Evolutionary conservation across 257 asterid genomes (phyloP), one percentile per base, ranked within the genome.

Genomic region (Ehretia macrophylla): DNA sequence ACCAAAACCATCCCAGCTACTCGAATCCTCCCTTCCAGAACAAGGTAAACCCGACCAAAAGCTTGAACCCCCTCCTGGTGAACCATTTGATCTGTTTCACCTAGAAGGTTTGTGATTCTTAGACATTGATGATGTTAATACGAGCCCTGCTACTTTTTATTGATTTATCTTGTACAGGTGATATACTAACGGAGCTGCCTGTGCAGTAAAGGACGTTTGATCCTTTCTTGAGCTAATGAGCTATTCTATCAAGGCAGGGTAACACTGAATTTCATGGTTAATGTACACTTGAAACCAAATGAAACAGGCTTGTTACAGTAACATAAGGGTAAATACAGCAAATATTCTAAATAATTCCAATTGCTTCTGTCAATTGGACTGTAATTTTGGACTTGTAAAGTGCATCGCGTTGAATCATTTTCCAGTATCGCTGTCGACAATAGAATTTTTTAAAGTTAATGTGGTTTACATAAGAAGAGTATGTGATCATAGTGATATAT

Each of bases 21-120:
- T 74, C 14, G 85, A 85, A 62, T 61, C 95, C 52, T 72, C 85
- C 62, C 57, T 10, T 42, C 49, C 65, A 5, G 89, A 81, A 63
- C 82, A 88, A 93, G 99, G 97, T 93, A 92, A 85, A 76, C 81
- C 83, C 62, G 54, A 78, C 55, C 64, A 83, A 87, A 82, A 77
- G 79, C 71, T 75, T 74, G 84, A 85, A 76, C 71, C 81, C 67
- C 73, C 90, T 72, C 73, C 88, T 72, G 71, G 85, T 81, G 90
- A 81, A 32, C 86, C 80, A 74, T 88, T 83, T 72, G 81, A 82
- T 84, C 83, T 86, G 72, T 84, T 83, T 83, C 79, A 68, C 67
- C 96, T 86, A 45, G 96, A 84, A 14, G 97, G 99, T 67, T 77
- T 89, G 77, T 92, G 72, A 79, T 75, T 87, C 78, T 69, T 73